Base-by-base conservation (phyloP, 73 alveolate species). In the Breviolum minutum region DNA sequence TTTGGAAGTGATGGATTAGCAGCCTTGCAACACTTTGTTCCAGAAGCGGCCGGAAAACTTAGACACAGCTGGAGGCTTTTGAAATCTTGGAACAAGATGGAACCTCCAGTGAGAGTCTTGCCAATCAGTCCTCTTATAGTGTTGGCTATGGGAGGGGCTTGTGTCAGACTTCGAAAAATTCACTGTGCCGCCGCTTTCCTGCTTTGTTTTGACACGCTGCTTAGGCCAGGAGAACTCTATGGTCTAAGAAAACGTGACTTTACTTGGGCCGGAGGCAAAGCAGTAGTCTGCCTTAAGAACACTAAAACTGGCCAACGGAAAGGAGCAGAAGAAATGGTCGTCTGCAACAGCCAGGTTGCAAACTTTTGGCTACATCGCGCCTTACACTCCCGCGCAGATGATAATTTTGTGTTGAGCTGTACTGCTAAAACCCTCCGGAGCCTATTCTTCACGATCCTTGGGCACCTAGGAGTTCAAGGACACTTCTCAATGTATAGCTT, bases 21-120 rank as follows among this genome's bases (percentile, higher is more conserved):
- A 2, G 93, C 93, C 30, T 26, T 83, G 76, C 93, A 83, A 24
- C 74, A 83, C 76, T 83, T 83, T 24, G 19, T 60, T 0, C 93
- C 93, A 7, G 76, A 83, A 24, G 54, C 16, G 70, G 76, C 93
- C 0, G 76, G 76, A 7, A 48, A 73, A 14, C 83, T 73, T 60
- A 0, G 83, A 0, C 54, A 19, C 60, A 73, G 83, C 48, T 73
- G 83, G 93, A 5, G 27, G 48, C 32, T 83, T 0, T 22, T 60
- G 22, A 10, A 40, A 0, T 10, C 93, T 14, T 83, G 93, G 93
- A 71, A 60, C 19, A 16, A 26, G 40, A 10, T 62, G 22, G 93
- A 83, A 48, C 93, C 93, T 20, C 93, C 93, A 0, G 76, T 62
- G 5, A 76, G 93, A 4, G 93, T 62, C 60, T 22, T 62, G 24